Base-by-base conservation (phyloP, 2,329 filamentous ascomycete genomes). In the Davidsoniella virescens region DNA sequence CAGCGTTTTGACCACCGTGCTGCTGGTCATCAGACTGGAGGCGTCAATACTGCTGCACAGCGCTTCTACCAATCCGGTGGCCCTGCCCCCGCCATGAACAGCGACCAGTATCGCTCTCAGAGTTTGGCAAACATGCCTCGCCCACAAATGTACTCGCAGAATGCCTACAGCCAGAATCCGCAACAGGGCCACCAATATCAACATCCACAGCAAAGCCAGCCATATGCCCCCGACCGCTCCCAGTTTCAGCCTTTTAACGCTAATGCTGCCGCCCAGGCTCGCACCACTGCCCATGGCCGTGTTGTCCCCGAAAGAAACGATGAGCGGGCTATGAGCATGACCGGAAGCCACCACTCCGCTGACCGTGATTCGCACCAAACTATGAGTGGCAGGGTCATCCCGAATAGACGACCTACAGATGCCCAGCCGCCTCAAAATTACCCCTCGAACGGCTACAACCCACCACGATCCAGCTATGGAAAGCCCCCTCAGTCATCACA, bases 251-350 rank as follows among this genome's bases (percentile, higher is more conserved):
- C 47, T 10, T 50, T 50, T 16, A 53, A 53, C 37, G 44, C 44
- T n/a, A 49, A 44, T 37, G 37, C 51, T 14, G 51, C 51, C 37
- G 39, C 51, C 17, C 51, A 78, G 57, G 80, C 87, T 2, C 75
- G 82, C 54, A 94, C 87, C 45, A 98, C 92, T 2, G 86, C 88
- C 7, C 88, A 95, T 63, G 92, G 92, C 29, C 78, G 92, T 54
- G 72, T 92, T 36, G 87, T 98, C 7, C 92, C 92, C 1, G 88
- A 95, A 61, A 80, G 90, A 49, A 84, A 88, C 54, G 86, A 93
- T 59, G 90, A 96, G 64, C 78, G 92, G 52, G 81, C 92, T 55
- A 96, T 96, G 92, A 94, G 90, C 43, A 82, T 98, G 82, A 92
- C 83, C 4, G 86, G 84, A 8, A 84, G 63, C 17, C 71, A 68